Percentiles rank a stretch among this genome's conserved stretches.
Evolutionary conservation across 352 stramenopile genomes (phyloP).

Genomic region (Thalassiosira delicatula): DNA sequence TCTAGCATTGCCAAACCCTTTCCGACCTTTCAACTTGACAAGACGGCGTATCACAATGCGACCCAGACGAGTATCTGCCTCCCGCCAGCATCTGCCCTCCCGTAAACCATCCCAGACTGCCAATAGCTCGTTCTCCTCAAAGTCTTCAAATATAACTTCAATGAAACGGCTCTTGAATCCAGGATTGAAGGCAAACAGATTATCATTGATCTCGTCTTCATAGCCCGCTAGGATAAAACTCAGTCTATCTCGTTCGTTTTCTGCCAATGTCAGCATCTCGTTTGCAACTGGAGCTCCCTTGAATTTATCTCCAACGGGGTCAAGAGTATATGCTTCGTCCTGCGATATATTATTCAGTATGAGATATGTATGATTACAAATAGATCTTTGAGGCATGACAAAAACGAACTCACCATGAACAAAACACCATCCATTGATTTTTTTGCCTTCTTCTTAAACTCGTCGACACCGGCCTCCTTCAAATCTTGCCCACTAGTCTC

Average conservation of each 20-base stretch:
- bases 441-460: constrained; percentile 78
- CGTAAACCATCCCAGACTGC: constrained; percentile 77
- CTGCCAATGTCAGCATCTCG: constrained; percentile 87
- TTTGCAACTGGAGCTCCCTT: constrained; percentile 89
- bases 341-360: not conserved
- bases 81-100: constrained; percentile 42
- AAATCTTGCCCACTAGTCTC: constrained; percentile 83
- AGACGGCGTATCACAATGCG: constrained; percentile 83
- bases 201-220: constrained; percentile 91
- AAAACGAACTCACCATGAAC: constrained; percentile 86
- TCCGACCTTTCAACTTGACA: constrained; percentile 78
- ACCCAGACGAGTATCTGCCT: constrained; percentile 37
- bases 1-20: constrained; percentile 89
- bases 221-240: constrained; percentile 92
- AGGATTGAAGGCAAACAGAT: constrained; percentile 91
- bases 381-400: too few species aligned
- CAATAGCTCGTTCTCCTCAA: constrained; percentile 87
- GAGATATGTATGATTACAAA: too few species aligned
- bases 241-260: constrained; percentile 87
- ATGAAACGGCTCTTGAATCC: constrained; percentile 89
- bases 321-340: constrained; percentile 91
- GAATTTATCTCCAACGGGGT: constrained; percentile 83
- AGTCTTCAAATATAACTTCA: constrained; percentile 89
- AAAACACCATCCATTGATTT: constrained; percentile 85
- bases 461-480: constrained; percentile 83